Evolutionary conservation across 1,284 basidiomycete species (phyloP).

Genomic region (Neonothopanus nambi): DNA sequence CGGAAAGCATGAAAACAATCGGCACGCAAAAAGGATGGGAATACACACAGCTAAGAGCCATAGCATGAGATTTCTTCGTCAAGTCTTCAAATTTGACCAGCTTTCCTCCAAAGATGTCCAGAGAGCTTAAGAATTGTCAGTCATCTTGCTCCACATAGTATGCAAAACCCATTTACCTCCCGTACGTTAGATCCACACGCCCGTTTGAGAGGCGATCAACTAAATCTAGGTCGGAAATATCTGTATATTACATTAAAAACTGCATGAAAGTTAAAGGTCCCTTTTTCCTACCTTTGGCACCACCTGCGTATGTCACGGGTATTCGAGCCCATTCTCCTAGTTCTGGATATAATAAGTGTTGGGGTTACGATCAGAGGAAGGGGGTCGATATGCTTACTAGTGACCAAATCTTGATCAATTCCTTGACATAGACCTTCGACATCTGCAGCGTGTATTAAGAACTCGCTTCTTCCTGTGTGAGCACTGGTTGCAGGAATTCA

Average conservation of each 20-base stretch:
- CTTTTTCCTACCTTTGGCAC: slow-evolving; percentile 73
- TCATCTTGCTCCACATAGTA: slow-evolving; percentile 1
- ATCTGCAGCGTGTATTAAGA: slow-evolving; percentile 96
- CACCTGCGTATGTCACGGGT: slow-evolving; percentile 96
- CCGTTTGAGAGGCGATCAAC: slow-evolving; percentile 84
- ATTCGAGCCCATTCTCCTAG: slow-evolving; percentile 92
- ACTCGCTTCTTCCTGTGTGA: slow-evolving; percentile 63
- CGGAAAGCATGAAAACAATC: neutral
- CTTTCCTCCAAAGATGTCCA: slow-evolving; percentile 84
- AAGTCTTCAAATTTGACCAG: slow-evolving; percentile 75
- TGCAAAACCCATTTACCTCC: slow-evolving; percentile 61
- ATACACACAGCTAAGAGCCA: neutral
- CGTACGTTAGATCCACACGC: slow-evolving; percentile 93
- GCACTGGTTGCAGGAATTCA: neutral
- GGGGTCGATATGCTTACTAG: slow-evolving; percentile 52
- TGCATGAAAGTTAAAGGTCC: neutral
- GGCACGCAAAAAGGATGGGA: no score
- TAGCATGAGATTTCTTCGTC: slow-evolving; percentile 33
- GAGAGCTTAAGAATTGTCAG: slow-evolving; percentile 45
- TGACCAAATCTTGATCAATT: slow-evolving; percentile 90
- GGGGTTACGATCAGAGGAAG: neutral
- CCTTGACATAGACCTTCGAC: slow-evolving; percentile 98
- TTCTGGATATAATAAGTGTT: slow-evolving; percentile 42
- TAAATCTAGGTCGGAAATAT: slow-evolving; percentile 80
- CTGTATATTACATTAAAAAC: slow-evolving; percentile 39